Evolutionary conservation across 2,329 filamentous ascomycete genomes (phyloP).

Genomic region (Colletotrichum tamarilloi): DNA sequence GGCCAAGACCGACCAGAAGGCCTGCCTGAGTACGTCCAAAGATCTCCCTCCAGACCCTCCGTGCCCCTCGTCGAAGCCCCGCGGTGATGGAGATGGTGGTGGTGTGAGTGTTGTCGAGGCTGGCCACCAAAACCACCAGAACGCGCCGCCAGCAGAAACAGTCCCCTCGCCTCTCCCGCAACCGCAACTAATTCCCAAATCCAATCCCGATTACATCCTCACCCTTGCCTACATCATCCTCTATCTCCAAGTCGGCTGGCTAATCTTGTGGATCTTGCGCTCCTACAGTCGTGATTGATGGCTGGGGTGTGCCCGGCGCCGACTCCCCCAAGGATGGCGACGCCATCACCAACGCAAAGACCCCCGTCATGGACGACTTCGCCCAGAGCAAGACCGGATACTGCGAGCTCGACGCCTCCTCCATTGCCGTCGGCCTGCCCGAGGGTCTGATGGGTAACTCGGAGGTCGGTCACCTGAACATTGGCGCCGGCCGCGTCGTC

Average conservation of each 20-base stretch:
- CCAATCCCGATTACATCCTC: constrained; percentile 38
- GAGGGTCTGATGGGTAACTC: constrained; percentile 99
- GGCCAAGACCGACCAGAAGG: constrained; percentile 68
- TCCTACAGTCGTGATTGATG: constrained; percentile 92
- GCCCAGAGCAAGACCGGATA: constrained; percentile 85
- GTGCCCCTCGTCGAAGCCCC: constrained; percentile 30
- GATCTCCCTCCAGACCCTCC: constrained; percentile 45
- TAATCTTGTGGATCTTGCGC: constrained; percentile 66
- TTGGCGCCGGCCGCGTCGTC: constrained; percentile 95
- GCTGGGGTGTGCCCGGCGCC: constrained; percentile 90
- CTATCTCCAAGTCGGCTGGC: constrained; percentile 68
- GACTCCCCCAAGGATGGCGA: constrained; percentile 89
- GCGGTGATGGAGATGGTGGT: constrained; percentile 15
- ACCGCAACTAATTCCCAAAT: not conserved
- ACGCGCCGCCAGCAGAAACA: not conserved
- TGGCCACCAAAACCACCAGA: constrained; percentile 11
- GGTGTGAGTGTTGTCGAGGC: constrained; percentile 11
- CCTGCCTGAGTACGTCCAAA: constrained; percentile 69
- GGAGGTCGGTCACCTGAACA: constrained; percentile 98
- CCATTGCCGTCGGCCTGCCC: constrained; percentile 92
- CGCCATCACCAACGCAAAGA: constrained; percentile 93
- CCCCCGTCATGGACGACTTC: constrained; percentile 94
- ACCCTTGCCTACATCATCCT: constrained; percentile 58
- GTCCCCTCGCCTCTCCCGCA: constrained; percentile 33
- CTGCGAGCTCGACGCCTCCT: constrained; percentile 94